Evolutionary conservation across 2,329 filamentous ascomycete species (phyloP), one percentile per base, ranked within the genome.

Genomic region (Colletotrichum sp.): DNA sequence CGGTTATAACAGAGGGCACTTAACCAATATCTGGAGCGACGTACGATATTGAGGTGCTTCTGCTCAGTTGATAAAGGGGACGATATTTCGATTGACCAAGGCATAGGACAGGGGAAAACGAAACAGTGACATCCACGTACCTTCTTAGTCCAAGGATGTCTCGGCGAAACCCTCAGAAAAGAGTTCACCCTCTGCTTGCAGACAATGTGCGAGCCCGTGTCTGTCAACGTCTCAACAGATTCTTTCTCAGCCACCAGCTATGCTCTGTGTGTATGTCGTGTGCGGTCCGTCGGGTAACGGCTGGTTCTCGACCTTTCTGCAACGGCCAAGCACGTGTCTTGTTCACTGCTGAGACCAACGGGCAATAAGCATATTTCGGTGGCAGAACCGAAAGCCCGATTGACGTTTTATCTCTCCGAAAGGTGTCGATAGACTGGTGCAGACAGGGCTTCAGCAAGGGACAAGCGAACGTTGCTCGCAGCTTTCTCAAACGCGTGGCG

Each of bases 351-450:
- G 63, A 64, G 64, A 60, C 26, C 44, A 68, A 76, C 67, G 28
- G 21, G 30, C 71, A 76, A 71, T 76, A 71, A 74, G 71, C 75
- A 75, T 75, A 76, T 75, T 39, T 75, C 52, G 66, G 65, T 71
- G 66, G 30, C 34, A 66, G 71, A 67, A 71, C 75, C 71, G 66
- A 67, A 70, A 32, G 24, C 44, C 71, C 55, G 67, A 75, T 71
- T 64, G 72, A 55, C 62, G 71, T 76, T 69, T 75, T 71, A 75
- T 76, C 71, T 75, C 67, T 76, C 85, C 85, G 85, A 85, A 80
- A 84, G 82, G 81, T 82, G 83, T 83, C 82, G 80, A 75, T 77
- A 76, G 77, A 82, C 73, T 66, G 73, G 36, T 12, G 32, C 63
- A 69, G 59, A 59, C 64, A 65, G 59, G 69, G 74, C 63, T 39